These are phyloP conservation scores for Leptomonas pyrrhocoris DNA, from an alignment of 208 protist species.

Conservation along the genomic window DNA sequence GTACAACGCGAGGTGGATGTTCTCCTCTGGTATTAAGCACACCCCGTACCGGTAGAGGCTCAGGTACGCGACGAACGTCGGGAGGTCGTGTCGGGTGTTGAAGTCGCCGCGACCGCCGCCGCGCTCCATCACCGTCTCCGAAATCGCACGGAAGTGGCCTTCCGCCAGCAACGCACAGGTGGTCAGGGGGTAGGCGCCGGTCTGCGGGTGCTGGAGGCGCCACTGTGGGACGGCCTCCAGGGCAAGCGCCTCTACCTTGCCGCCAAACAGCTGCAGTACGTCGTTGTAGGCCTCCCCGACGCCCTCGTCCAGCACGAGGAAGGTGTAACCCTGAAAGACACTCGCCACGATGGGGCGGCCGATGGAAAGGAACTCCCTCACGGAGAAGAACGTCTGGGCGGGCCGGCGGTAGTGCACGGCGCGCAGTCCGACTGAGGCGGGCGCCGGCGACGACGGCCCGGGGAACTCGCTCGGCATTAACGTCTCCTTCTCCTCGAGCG, in stretches of 20 bases:
- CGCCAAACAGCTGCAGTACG: constrained; percentile 46
- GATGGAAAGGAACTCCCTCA: constrained; percentile 58
- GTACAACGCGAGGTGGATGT: constrained; percentile 65
- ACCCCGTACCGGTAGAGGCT: constrained; percentile 48
- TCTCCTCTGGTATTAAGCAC: constrained; percentile 67
- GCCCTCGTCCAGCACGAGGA: constrained; percentile 43
- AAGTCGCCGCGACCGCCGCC: constrained; percentile 18
- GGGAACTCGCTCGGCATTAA: constrained; percentile 52
- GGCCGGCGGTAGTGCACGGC: constrained; percentile 60
- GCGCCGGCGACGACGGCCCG: constrained; percentile 36
- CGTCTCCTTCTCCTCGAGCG: constrained; percentile 35
- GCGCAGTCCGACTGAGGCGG: constrained; percentile 43
- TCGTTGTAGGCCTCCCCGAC: constrained; percentile 32
- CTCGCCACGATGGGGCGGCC: constrained; percentile 33
- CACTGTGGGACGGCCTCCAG: constrained; percentile 18
- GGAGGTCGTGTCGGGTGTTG: background rate
- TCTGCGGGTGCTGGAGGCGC: constrained; percentile 13
- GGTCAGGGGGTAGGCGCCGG: constrained; percentile 15
- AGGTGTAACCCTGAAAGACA: constrained; percentile 45
- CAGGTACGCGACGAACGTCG: constrained; percentile 30
- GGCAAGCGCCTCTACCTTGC: constrained; percentile 29
- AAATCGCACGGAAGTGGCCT: constrained; percentile 34
- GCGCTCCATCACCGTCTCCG: constrained; percentile 37
- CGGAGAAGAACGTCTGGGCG: constrained; percentile 54
- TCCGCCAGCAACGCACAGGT: constrained; percentile 39